These are phyloP conservation scores for Persicaria maculosa DNA, from an alignment of 148 eudicot genomes.

Conservation along the genomic window DNA sequence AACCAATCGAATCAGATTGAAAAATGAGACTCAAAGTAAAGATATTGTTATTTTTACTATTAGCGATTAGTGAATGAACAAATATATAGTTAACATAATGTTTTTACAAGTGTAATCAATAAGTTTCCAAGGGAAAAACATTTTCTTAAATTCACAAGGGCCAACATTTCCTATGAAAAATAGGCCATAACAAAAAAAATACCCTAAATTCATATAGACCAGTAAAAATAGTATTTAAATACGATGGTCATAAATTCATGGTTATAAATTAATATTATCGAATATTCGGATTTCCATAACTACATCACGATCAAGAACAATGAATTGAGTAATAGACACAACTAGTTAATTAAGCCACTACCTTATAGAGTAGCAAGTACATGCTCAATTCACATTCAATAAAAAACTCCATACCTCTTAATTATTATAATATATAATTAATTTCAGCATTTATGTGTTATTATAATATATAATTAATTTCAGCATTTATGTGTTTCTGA, in stretches of 20 bases:
- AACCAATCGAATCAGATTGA: too few relatives aligned
- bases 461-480: not conserved
- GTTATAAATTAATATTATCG: not conserved
- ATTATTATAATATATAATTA: not conserved
- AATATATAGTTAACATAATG: too few relatives aligned
- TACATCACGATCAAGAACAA: conserved; percentile 9
- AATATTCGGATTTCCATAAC: conserved; percentile 5
- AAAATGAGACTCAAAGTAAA: too few relatives aligned
- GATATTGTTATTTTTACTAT: too few relatives aligned
- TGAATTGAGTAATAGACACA: not conserved
- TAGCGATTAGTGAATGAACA: too few relatives aligned
- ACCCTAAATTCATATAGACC: too few relatives aligned
- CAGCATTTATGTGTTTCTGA: not conserved
- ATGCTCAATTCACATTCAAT: not conserved
- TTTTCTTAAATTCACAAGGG: not conserved
- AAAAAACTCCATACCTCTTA: not conserved
- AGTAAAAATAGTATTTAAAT: too few relatives aligned
- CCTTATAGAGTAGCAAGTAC: not conserved
- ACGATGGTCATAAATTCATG: conserved; percentile 9
- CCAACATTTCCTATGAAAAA: not conserved
- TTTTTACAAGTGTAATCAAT: not conserved
- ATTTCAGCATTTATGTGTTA: not conserved
- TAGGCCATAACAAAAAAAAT: not conserved
- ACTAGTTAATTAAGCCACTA: not conserved
- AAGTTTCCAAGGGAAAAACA: not conserved